Evolutionary conservation across 192 early-diverging fungal genomes (phyloP).

Genomic region (Coemansia javaensis): DNA sequence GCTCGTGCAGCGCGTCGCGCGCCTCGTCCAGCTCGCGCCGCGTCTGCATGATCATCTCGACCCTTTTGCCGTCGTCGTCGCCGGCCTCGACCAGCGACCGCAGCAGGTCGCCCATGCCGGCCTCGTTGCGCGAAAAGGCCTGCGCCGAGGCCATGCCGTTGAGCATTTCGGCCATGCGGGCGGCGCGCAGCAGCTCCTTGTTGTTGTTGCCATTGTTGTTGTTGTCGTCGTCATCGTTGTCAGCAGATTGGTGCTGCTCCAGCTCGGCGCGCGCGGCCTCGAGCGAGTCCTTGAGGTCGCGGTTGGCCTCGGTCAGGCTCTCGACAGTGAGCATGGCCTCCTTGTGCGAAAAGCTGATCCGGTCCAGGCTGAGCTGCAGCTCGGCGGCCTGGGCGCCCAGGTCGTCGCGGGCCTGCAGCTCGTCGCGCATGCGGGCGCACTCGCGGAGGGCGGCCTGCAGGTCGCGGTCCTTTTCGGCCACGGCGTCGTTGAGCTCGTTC

Average conservation of each 20-base stretch:
- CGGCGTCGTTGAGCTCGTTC: slow-evolving; percentile 90
- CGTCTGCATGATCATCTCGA: slow-evolving; percentile 41
- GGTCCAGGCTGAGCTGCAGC: slow-evolving; percentile 80
- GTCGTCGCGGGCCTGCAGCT: slow-evolving; percentile 64
- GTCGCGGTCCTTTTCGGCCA: slow-evolving; percentile 88
- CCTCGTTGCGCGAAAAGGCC: slow-evolving; percentile 48
- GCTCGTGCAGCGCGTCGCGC: slow-evolving; percentile 17
- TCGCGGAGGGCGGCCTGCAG: slow-evolving; percentile 59
- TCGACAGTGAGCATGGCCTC: slow-evolving; percentile 89
- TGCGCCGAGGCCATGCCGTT: slow-evolving; percentile 42
- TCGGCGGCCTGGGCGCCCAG: slow-evolving; percentile 68
- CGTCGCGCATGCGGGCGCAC: slow-evolving; percentile 63
- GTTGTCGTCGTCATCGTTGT: slow-evolving; percentile 7
- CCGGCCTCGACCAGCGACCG: slow-evolving; percentile 49
- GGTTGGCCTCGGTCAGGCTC: slow-evolving; percentile 78
- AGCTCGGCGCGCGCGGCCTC: slow-evolving; percentile 69
- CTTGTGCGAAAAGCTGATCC: slow-evolving; percentile 81
- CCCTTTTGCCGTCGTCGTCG: slow-evolving; percentile 41
- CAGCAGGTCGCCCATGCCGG: slow-evolving; percentile 46
- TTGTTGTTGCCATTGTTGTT: slow-evolving; percentile 50
- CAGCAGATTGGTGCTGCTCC: slow-evolving; percentile 47
- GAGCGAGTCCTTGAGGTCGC: slow-evolving; percentile 68
- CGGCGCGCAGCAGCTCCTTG: slow-evolving; percentile 57
- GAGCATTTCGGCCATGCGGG: slow-evolving; percentile 48
- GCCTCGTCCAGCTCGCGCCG: slow-evolving; percentile 45